Conservation (phyloP, 2,329 filamentous ascomycete genomes). For the Aspergillus jensenii region DNA sequence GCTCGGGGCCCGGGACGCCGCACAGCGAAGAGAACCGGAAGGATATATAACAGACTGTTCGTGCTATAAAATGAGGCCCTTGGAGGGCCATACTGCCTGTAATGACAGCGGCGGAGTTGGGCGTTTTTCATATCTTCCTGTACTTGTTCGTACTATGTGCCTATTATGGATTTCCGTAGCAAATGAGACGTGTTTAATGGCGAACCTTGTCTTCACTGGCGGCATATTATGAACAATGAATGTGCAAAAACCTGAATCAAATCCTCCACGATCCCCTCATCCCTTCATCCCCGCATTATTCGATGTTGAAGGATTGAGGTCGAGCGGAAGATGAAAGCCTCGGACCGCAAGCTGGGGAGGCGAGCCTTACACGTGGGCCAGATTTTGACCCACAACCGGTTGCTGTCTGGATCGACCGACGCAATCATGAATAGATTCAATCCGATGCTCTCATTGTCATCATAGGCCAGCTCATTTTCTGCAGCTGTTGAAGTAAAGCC, state of each 20-base stretch:
- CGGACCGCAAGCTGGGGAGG: slow-evolving; percentile 1
- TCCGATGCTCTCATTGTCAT: not conserved
- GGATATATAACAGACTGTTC: slow-evolving; percentile 26
- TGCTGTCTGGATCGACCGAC: slow-evolving; percentile 12
- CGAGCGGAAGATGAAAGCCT: not conserved
- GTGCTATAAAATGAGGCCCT: not conserved
- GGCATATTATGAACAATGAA: not conserved
- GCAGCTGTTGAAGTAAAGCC: not conserved
- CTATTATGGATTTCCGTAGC: slow-evolving; percentile 1
- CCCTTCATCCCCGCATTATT: not conserved
- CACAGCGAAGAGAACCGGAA: slow-evolving; percentile 38
- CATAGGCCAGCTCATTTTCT: not conserved
- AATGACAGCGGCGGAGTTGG: slow-evolving; percentile 22
- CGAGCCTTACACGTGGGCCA: slow-evolving; percentile 18
- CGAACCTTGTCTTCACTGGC: not conserved
- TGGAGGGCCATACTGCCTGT: slow-evolving; percentile 3
- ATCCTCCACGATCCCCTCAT: not conserved
- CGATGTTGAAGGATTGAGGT: not conserved
- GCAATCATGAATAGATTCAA: slow-evolving; percentile 1
- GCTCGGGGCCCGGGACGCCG: slow-evolving; percentile 38
- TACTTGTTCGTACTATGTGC: slow-evolving; percentile 3
- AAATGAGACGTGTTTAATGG: not conserved
- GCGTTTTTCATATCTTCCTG: slow-evolving; percentile 10
- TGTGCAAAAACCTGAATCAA: not conserved
- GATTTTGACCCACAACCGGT: not conserved